A percentile compares a stretch with the other conserved stretches of the same genome.
These are phyloP conservation scores for Lodderomyces theae DNA, from an alignment of 1,139 yeast species.

Conservation along the genomic window DNA sequence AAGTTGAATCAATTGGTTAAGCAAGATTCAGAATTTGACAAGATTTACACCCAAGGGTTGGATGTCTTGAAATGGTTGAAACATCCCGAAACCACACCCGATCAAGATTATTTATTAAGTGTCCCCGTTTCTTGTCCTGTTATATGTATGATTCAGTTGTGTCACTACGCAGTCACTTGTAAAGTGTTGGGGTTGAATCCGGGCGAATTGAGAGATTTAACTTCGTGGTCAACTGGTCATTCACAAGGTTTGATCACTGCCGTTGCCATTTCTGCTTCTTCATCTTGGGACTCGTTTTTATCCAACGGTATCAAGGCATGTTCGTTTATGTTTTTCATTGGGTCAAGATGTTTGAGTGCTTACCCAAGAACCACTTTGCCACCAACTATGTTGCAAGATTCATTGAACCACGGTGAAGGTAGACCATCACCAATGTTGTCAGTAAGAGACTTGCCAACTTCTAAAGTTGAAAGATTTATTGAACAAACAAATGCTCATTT, in stretches of 20 bases:
- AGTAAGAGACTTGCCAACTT: conserved; percentile 77
- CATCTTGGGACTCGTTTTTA: conserved; percentile 81
- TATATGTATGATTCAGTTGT: conserved; percentile 91
- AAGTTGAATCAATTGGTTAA: conserved; percentile 68
- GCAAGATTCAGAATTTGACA: conserved; percentile 74
- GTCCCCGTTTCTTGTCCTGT: conserved; percentile 96
- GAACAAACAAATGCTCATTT: conserved; percentile 88
- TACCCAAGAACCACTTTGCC: conserved; percentile 95
- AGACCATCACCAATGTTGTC: conserved; percentile 97
- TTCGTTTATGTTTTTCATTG: conserved; percentile 84
- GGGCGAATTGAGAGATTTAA: conserved; percentile 74
- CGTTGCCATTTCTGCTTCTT: conserved; percentile 81
- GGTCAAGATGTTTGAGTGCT: conserved; percentile 84
- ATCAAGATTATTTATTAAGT: conserved; percentile 79
- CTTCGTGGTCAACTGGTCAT: conserved; percentile 89
- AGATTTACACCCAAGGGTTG: conserved; percentile 90
- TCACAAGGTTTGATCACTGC: conserved; percentile 97
- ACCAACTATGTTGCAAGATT: conserved; percentile 90
- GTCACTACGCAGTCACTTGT: conserved; percentile 88
- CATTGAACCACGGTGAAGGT: conserved; percentile 93
- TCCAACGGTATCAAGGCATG: conserved; percentile 73
- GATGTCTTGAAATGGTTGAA: conserved; percentile 86
- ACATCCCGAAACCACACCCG: conserved; percentile 83
- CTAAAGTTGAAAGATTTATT: conserved; percentile 76
- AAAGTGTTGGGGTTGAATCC: conserved; percentile 84